These are phyloP conservation scores for Rosa lucieae DNA, from an alignment of 306 rosid species.

Conservation along the genomic window DNA sequence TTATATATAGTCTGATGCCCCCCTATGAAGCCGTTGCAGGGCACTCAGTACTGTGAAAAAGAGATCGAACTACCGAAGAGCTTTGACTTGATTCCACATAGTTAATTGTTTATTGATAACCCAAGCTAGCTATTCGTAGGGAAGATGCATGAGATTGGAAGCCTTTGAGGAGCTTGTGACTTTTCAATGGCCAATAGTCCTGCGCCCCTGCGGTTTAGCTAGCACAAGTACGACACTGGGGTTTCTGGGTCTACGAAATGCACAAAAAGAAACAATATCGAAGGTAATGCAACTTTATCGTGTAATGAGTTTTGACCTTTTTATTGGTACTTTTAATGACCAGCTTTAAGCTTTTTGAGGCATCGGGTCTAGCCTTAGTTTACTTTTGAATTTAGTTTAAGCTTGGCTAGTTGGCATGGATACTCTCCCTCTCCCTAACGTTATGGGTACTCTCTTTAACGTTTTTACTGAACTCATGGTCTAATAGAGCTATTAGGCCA, in stretches of 20 bases:
- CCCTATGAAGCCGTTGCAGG: conserved; percentile 4
- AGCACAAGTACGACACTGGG: background rate
- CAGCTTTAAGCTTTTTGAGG: conserved; percentile 60
- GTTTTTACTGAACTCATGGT: too few species aligned
- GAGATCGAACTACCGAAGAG: background rate
- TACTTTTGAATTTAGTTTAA: conserved; percentile 20
- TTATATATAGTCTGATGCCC: background rate
- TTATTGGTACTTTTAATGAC: conserved; percentile 46
- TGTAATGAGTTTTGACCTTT: conserved; percentile 38
- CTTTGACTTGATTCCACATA: conserved; percentile 12
- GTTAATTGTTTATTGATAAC: background rate
- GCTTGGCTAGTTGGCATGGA: background rate
- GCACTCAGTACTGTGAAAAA: background rate
- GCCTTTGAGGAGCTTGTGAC: conserved; percentile 9
- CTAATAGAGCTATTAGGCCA: too few species aligned
- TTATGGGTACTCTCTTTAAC: too few species aligned
- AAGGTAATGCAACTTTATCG: conserved; percentile 23
- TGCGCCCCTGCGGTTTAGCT: background rate
- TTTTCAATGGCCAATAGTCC: conserved; percentile 11
- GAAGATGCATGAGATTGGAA: background rate
- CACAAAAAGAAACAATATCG: conserved; percentile 23
- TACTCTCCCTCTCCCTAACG: too few species aligned
- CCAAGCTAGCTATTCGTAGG: conserved; percentile 3
- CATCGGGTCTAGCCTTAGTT: conserved; percentile 15
- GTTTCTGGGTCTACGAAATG: conserved; percentile 21